phyloP scores from a whole-genome alignment of 2,329 filamentous ascomycete genomes.

The Penicillium brasilianum region DNA sequence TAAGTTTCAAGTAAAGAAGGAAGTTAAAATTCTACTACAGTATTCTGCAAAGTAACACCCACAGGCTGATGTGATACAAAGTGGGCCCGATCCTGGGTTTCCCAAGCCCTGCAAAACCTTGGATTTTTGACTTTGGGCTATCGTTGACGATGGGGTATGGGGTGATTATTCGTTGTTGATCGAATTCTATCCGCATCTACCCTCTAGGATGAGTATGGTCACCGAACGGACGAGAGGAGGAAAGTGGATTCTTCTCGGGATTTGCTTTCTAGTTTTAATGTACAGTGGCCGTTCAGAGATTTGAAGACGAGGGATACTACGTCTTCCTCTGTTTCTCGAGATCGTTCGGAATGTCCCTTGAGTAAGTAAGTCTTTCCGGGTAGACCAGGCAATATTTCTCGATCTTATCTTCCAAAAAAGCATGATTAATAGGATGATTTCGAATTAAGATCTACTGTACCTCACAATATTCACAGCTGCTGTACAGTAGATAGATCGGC shows the following conservation, averaged over 20 bases:
- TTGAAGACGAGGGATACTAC: too few species aligned
- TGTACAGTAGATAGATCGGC: neutral
- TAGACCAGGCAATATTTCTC: too few species aligned
- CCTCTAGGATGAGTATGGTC: neutral
- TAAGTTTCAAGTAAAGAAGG: neutral
- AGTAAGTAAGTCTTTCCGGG: too few species aligned
- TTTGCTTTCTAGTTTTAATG: neutral
- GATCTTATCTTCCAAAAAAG: too few species aligned
- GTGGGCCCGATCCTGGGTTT: neutral
- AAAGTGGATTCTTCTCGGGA: neutral
- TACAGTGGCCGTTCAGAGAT: neutral
- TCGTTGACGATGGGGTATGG: neutral
- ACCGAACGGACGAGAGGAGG: neutral
- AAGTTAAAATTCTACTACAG: neutral
- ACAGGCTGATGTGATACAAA: conserved; percentile 2
- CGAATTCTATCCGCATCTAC: neutral
- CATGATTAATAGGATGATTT: too few species aligned
- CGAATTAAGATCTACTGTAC: too few species aligned
- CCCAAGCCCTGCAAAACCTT: neutral
- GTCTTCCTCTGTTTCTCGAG: too few species aligned
- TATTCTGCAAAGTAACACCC: neutral
- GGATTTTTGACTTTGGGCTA: neutral
- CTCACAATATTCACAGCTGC: too few species aligned
- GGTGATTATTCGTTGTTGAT: neutral
- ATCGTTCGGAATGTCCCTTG: too few species aligned